These are phyloP conservation scores for Fusarium subglutinans DNA, from an alignment of 2,329 filamentous ascomycete genomes.

Conservation along the genomic window DNA sequence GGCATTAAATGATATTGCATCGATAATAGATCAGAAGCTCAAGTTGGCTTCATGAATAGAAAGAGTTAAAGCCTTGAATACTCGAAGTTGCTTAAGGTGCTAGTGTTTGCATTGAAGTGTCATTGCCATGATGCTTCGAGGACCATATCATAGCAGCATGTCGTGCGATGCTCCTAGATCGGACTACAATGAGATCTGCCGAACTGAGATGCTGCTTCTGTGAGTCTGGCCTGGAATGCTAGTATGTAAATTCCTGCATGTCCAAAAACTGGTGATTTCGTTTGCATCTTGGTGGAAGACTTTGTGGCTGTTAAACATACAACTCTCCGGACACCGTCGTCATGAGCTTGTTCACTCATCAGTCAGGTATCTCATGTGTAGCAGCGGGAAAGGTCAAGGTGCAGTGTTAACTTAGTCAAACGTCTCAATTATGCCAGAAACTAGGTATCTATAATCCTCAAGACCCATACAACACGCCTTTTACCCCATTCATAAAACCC, in stretches of 20 bases:
- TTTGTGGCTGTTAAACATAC: neutral
- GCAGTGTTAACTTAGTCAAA: neutral
- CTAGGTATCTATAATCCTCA: neutral
- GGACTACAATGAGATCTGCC: neutral
- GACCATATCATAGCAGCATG: neutral
- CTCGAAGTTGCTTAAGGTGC: neutral
- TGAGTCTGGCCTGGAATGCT: neutral
- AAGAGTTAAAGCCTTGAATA: neutral
- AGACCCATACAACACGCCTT: constrained; percentile 14
- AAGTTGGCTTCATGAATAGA: neutral
- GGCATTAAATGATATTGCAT: neutral
- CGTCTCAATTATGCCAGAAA: constrained; percentile 1
- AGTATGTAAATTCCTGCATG: neutral
- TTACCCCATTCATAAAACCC: constrained; percentile 16
- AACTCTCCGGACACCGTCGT: neutral
- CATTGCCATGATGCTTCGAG: neutral
- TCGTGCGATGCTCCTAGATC: neutral
- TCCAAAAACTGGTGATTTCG: neutral
- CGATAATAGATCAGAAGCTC: constrained; percentile 18
- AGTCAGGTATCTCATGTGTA: too few species aligned
- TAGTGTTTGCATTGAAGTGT: neutral
- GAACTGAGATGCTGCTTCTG: too few species aligned
- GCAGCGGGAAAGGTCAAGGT: neutral
- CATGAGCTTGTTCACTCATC: neutral
- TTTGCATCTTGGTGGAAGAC: neutral